Percentiles rank a stretch among this genome's conserved stretches.
Evolutionary conservation across 345 rosid species (phyloP).

Genomic region (Acer yangbiense): DNA sequence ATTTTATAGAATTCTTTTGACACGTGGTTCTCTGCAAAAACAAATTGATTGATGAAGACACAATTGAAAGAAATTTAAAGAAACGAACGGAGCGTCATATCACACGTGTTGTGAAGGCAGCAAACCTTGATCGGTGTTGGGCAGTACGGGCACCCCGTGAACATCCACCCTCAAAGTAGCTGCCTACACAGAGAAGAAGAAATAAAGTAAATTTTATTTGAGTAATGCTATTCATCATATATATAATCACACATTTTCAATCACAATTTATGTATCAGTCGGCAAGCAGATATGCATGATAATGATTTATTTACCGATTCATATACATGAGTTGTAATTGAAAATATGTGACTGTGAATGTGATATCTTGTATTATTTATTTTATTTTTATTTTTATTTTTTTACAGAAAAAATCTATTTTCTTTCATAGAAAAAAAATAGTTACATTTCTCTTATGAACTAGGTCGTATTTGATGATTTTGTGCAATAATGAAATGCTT

Average conservation of each 20-base stretch:
- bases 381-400: no score
- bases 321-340: no score
- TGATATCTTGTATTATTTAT: no score
- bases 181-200: constrained; percentile 24
- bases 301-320: no score
- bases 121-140: constrained; percentile 13
- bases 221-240: no score
- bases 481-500: not conserved
- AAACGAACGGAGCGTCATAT: not conserved
- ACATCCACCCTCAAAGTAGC: not conserved
- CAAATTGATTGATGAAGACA: constrained; percentile 17
- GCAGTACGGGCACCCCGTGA: constrained; percentile 29
- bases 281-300: no score
- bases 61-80: not conserved
- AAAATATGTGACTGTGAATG: no score
- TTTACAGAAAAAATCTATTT: not conserved
- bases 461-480: not conserved
- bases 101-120: constrained; percentile 34
- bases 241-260: no score
- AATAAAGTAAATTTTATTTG: constrained; percentile 1
- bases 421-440: not conserved
- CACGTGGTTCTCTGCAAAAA: constrained; percentile 28
- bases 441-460: not conserved
- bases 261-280: no score
- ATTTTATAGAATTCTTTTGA: not conserved